Evolutionary conservation across 2,329 filamentous ascomycete genomes (phyloP).

Genomic region (Colletotrichum shisoi): DNA sequence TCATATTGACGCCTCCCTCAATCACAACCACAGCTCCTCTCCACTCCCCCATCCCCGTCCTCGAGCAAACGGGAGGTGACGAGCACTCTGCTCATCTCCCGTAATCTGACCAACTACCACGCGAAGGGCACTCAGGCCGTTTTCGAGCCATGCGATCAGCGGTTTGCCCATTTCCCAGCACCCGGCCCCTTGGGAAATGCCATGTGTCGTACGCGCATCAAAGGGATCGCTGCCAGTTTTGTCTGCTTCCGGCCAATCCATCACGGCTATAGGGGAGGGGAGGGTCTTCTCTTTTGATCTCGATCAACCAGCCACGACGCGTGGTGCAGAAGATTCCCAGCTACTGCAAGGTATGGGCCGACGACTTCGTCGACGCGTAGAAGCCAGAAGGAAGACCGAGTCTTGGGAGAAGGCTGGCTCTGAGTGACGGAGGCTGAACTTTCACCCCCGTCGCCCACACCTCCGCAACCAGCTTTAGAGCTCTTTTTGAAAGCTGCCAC

Average conservation of each 20-base stretch:
- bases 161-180: slow-evolving; percentile 4
- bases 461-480: slow-evolving; percentile 20
- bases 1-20: slow-evolving; percentile 14
- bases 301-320: slow-evolving; percentile 26
- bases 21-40: slow-evolving; percentile 20
- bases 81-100: slow-evolving; percentile 1
- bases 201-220: slow-evolving; percentile 7
- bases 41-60: not conserved
- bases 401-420: slow-evolving; percentile 22
- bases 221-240: slow-evolving; percentile 1
- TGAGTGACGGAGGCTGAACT: slow-evolving; percentile 10
- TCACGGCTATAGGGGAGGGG: not conserved
- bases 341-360: not conserved
- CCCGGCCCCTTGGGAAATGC: slow-evolving; percentile 21
- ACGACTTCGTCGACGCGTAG: slow-evolving; percentile 7
- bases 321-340: slow-evolving; percentile 6
- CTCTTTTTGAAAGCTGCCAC: slow-evolving; percentile 7
- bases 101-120: slow-evolving; percentile 9
- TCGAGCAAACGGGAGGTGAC: not conserved
- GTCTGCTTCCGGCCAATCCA: slow-evolving; percentile 22
- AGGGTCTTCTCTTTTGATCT: no score
- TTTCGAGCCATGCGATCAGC: slow-evolving; percentile 10
- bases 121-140: not conserved
- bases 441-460: not conserved
- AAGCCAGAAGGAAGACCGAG: slow-evolving; percentile 9